phyloP scores from a whole-genome alignment of 495 filamentous ascomycete genomes.

The Talaromyces wortmannii region DNA sequence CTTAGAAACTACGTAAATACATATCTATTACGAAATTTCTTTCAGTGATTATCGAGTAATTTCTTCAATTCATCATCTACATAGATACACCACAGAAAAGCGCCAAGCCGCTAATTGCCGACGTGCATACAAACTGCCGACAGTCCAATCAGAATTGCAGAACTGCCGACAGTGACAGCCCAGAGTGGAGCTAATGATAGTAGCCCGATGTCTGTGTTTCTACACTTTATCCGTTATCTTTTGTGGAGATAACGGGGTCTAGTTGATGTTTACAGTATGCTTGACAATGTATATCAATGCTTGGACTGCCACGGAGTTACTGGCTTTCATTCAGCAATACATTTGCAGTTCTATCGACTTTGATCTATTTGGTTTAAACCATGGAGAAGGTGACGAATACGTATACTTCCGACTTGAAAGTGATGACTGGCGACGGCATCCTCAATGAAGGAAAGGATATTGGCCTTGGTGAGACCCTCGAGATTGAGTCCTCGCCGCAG shows the following conservation, averaged over 20 bases:
- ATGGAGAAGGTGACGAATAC: neutral
- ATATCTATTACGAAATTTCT: neutral
- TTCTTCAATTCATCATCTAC: neutral
- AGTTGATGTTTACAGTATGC: neutral
- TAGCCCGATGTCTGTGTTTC: neutral
- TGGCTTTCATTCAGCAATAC: no score
- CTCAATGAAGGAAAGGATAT: conserved; percentile 13
- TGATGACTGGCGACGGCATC: neutral
- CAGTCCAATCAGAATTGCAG: neutral
- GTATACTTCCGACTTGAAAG: neutral
- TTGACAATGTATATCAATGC: no score
- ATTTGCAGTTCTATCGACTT: no score
- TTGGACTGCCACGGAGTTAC: no score
- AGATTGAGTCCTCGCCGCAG: conserved; percentile 19
- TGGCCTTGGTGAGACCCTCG: conserved; percentile 26
- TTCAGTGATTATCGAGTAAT: neutral
- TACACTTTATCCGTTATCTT: no score
- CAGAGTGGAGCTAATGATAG: neutral
- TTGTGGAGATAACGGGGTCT: no score
- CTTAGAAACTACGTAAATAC: no score
- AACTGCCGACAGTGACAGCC: neutral
- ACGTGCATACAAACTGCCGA: conserved; percentile 3
- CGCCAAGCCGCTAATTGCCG: conserved; percentile 2
- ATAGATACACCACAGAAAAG: neutral
- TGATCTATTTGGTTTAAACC: neutral